These are phyloP conservation scores for Euphorbia schlechtendalii DNA, from an alignment of 441 rosid genomes.

Conservation along the genomic window DNA sequence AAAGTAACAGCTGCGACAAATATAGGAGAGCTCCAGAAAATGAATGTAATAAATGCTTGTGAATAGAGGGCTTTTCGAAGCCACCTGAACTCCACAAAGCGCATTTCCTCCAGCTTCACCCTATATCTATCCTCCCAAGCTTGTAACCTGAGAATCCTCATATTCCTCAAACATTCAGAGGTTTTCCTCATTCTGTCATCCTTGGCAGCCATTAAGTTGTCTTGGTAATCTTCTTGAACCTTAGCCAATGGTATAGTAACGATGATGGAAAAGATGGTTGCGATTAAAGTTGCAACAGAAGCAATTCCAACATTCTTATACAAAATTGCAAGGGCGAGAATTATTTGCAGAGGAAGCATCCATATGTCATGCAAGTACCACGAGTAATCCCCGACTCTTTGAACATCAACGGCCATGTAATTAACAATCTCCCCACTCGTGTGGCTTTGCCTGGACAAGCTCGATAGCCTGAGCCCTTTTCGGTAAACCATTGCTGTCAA, in stretches of 20 bases:
- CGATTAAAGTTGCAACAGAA: slow-evolving; percentile 75
- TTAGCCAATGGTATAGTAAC: slow-evolving; percentile 82
- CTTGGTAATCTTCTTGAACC: slow-evolving; percentile 94
- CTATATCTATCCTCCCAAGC: slow-evolving; percentile 99
- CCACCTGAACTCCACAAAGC: slow-evolving; percentile 86
- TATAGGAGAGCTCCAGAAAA: slow-evolving; percentile 99
- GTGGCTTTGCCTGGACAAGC: slow-evolving; percentile 81
- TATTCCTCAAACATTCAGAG: slow-evolving; percentile 95
- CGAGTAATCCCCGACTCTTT: slow-evolving; percentile 91
- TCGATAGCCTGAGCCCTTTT: slow-evolving; percentile 83
- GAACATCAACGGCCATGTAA: slow-evolving; percentile 99
- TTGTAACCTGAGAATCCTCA: slow-evolving; percentile 94
- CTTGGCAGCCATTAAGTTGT: slow-evolving; percentile 90
- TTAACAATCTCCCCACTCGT: slow-evolving; percentile 95
- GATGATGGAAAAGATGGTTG: slow-evolving; percentile 79
- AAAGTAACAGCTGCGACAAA: slow-evolving; percentile 95
- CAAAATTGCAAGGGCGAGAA: slow-evolving; percentile 91
- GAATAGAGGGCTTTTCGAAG: slow-evolving; percentile 95
- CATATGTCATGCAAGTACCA: slow-evolving; percentile 99
- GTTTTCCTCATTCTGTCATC: slow-evolving; percentile 99
- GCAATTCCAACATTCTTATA: slow-evolving; percentile 96
- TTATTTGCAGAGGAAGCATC: slow-evolving; percentile 98
- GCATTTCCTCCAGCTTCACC: slow-evolving; percentile 76
- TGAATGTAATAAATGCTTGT: slow-evolving; percentile 92
- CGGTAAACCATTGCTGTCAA: slow-evolving; percentile 92